phyloP scores from a whole-genome alignment of 495 filamentous ascomycete genomes.

The Staphylotrichum longicolle region DNA sequence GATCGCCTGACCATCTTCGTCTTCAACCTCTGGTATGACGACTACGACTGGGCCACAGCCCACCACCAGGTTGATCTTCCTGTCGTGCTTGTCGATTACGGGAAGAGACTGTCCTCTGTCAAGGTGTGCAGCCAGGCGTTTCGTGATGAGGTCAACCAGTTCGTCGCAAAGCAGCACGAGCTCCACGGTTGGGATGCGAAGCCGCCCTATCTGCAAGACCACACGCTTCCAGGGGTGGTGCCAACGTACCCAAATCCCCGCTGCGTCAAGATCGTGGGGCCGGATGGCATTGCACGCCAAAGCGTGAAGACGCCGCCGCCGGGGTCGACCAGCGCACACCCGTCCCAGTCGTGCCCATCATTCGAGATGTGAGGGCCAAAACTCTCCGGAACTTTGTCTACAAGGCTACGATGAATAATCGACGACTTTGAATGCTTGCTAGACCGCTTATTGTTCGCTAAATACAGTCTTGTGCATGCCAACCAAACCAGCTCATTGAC shows the following conservation, averaged over 20 bases:
- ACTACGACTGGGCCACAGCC: too few relatives aligned
- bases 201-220: constrained; percentile 5
- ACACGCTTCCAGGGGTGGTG: constrained; percentile 1
- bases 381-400: too few relatives aligned
- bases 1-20: too few relatives aligned
- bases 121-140: neutral
- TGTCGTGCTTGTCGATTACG: neutral
- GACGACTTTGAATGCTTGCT: too few relatives aligned
- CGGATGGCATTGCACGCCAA: constrained; percentile 6
- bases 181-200: constrained; percentile 2
- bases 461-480: too few relatives aligned
- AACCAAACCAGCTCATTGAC: too few relatives aligned
- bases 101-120: neutral
- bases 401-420: too few relatives aligned
- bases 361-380: too few relatives aligned
- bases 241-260: constrained; percentile 5
- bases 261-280: constrained; percentile 1
- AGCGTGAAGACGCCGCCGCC: constrained; percentile 7
- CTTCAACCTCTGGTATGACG: too few relatives aligned
- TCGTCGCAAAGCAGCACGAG: constrained; percentile 1
- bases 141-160: neutral
- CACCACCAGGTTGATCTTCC: too few relatives aligned
- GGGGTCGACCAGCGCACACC: neutral
- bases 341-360: too few relatives aligned
- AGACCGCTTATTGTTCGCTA: too few relatives aligned